Base-by-base conservation (phyloP, 169 alveolate genomes). In the Eimeria acervulina region DNA sequence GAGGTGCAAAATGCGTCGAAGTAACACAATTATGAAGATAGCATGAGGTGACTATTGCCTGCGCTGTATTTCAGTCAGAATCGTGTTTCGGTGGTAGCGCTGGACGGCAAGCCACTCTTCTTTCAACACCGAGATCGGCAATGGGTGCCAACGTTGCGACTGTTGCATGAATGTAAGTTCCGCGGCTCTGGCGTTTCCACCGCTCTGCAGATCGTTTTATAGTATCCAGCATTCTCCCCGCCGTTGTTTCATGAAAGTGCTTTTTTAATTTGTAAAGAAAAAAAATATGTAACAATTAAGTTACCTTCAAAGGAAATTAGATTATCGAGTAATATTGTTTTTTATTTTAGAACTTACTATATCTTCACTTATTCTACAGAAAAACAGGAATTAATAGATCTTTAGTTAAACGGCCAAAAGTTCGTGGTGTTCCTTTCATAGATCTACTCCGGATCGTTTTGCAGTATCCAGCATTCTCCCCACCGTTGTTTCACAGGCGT, bases 111-210 rank as follows among this genome's bases (percentile, higher is more conserved):
- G 88, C 97, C 98, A 1, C 96, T 98, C 74, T 98, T 98, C 95
- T 98, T 98, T 93, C 99, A 98, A 96, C 96, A 96, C 61, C 96
- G 99, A 76, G 99, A 98, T 74, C 99, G 99, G 28, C 99, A 99
- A 8, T 98, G 99, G 99, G 97, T 99, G 68, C 99, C 99, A 19
- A 97, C 99, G 31, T 96, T 99, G 91, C 98, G 99, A 52, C 97
- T 99, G 92, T 97, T 99, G 21, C 99, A 99, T 98, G 98, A 98
- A 91, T 99, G 99, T 97, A 96, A 97, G 98, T 33, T 52, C 38
- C 38, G 61, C 3, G 7, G 31, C 2, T 33, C 0, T 17, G 2
- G 47, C n/a, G 31, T 31, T 19, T 28, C 10, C 59, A 17, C 59
- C 2, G 51, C 76, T 38, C 40, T 38, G 23, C 2, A n/a, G 7